Base-by-base conservation (phyloP, 2,329 filamentous ascomycete species). In the Paracorniculantispora psalliotae region DNA sequence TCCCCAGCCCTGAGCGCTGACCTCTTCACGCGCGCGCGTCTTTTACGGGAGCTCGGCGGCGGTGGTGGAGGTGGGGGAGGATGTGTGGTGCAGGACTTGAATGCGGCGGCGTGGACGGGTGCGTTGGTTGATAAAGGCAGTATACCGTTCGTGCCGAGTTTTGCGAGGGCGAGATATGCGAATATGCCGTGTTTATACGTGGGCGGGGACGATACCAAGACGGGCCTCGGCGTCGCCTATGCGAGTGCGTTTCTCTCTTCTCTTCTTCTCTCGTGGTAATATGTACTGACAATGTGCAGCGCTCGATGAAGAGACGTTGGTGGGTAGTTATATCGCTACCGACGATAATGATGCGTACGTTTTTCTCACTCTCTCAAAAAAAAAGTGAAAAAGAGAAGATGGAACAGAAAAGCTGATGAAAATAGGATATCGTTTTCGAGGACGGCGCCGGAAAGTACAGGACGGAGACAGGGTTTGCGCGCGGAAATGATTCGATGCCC, bases 141-240 rank as follows among this genome's bases (percentile, higher is more conserved):
- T n/a, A 57, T 79, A n/a, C 62, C 67, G 19, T 72, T 78, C 61
- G 66, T 63, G 30, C 69, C 68, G 28, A 67, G 67, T 30, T 67
- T 67, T 52, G 66, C 64, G 63, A 62, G 65, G 47, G 37, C 61
- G 39, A 65, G 67, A 47, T 64, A 63, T 33, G 67, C 68, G 2
- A 75, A 75, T 23, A 69, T 80, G 62, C 66, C 69, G 21, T 73
- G 72, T 37, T 72, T 81, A 54, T 74, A 74, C 60, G 68, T 81
- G 7, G 68, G 68, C 9, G 71, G 70, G 0, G 67, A 72, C 19
- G 77, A 78, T 30, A 59, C 65, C 3, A 72, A 70, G 61, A 75
- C 71, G 0, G 75, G 74, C 0, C 53, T 78, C 9, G 79, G 76
- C 25, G 69, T 75, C 26, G 72, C 71, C 1, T 81, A 77, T 70